A percentile compares a stretch with the other conserved stretches of the same genome.
Conservation (phyloP, 164 flowering plant genomes). For the Vitis rupestris region DNA sequence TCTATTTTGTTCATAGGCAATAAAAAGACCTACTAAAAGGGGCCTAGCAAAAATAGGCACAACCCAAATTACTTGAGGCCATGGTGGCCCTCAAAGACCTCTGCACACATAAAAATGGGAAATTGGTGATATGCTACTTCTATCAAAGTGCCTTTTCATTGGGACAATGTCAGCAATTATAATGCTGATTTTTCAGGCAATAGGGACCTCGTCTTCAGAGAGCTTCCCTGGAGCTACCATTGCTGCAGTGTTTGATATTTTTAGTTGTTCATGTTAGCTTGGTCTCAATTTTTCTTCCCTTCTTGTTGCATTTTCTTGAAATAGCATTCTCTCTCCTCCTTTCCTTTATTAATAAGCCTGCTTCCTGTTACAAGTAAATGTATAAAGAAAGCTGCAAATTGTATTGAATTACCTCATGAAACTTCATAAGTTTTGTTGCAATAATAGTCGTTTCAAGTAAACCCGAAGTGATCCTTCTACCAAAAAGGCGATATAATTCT, state of each 20-base stretch:
- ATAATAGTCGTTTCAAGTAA: slow-evolving; percentile 79
- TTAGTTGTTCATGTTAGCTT: too few relatives aligned
- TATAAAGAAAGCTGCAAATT: background rate
- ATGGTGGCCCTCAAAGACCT: background rate
- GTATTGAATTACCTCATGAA: slow-evolving; percentile 59
- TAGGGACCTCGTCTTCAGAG: background rate
- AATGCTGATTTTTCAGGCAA: background rate
- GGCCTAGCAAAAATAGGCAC: too few relatives aligned
- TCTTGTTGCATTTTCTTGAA: too few relatives aligned
- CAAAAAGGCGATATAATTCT: slow-evolving; percentile 79
- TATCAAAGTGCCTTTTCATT: background rate
- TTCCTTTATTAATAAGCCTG: background rate
- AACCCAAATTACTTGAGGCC: background rate
- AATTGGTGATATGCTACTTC: background rate
- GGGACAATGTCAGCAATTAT: background rate
- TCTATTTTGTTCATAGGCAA: too few relatives aligned
- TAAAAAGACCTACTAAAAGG: too few relatives aligned
- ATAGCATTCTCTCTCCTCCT: background rate
- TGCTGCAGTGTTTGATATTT: too few relatives aligned
- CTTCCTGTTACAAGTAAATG: background rate
- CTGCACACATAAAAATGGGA: background rate
- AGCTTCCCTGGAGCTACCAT: too few relatives aligned
- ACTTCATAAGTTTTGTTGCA: slow-evolving; percentile 82
- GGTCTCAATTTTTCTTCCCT: too few relatives aligned
- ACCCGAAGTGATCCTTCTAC: slow-evolving; percentile 89